Evolutionary conservation across 768 basidiomycete species (phyloP).

Genomic region (Suillus weaverae): DNA sequence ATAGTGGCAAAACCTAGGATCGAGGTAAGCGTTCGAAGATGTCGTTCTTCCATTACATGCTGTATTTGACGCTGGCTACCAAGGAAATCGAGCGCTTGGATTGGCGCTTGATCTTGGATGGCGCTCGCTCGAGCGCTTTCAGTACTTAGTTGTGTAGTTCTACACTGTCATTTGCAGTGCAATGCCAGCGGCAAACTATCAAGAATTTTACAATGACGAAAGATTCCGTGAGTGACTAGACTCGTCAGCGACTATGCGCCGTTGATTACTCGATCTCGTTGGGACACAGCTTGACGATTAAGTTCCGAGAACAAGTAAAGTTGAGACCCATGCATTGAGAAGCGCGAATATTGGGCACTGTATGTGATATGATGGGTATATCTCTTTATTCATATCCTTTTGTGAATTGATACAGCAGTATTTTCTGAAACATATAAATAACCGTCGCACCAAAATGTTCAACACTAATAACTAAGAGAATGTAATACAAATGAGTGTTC

Average conservation of each 20-base stretch:
- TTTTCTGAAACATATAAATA: background rate
- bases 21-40: background rate
- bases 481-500: background rate
- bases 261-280: background rate
- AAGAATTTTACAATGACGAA: background rate
- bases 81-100: background rate
- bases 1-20: constrained; percentile 47
- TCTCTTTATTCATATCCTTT: background rate
- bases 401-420: background rate
- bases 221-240: background rate
- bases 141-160: background rate
- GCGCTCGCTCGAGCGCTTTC: background rate
- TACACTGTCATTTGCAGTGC: constrained; percentile 12
- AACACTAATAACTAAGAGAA: background rate
- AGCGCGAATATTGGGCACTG: background rate
- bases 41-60: background rate
- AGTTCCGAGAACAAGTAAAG: background rate
- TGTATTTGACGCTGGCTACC: background rate
- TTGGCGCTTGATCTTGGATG: background rate
- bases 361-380: background rate
- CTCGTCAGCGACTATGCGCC: background rate
- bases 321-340: background rate
- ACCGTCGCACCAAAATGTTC: background rate
- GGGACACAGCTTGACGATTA: background rate
- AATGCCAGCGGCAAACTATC: constrained; percentile 1